Evolutionary conservation across 1,284 basidiomycete species (phyloP), one percentile per base, ranked within the genome.

Genomic region (Erythrobasidium hasegawianum): DNA sequence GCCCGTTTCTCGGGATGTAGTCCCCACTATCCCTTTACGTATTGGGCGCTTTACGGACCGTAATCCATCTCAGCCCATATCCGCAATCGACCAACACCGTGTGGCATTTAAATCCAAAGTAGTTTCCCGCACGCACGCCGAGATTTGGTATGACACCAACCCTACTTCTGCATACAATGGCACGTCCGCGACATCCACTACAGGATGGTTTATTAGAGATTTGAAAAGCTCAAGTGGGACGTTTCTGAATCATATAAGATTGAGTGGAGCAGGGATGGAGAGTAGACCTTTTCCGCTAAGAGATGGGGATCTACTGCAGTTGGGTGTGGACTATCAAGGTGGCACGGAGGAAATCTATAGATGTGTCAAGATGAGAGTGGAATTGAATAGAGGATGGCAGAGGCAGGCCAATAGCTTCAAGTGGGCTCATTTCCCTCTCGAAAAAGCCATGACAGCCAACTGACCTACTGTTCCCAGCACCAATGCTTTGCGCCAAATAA

Each of bases 321-420:
- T 97, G 0, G 95, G 95, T 1, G 93, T 98, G 33, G 96, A 98
- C 77, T 98, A 97, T 78, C 95, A 97, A 78, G 95, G 95, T 27
- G 96, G 95, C 0, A 86, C 89, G 3, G 94, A 98, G 79, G 94
- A 97, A 78, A 92, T 97, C 69, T 98, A 96, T 79, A 90, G 97
- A 78, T 93, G 90, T 71, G 92, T 98, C 70, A 97, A 97, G 83
- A 96, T 98, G 78, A 84, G 91, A 68, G 84, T 98, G 64, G 95
- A 98, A 79, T 72, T 83, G 22, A 81, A 93, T 53, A 85, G 78
- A 29, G 81, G 90, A 75, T 97, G 92, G 91, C 92, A 96, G 77
- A 81, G 86, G 1, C 84, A 82, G 1, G 85, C 87, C 1, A 97
- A 96, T 80, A 88, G 87, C 57, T 98, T 96, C 89, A 97, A 97